Percentiles rank a stretch among this genome's conserved stretches.
Conservation (phyloP, 2,329 filamentous ascomycete genomes). For the Claviceps citrina region DNA sequence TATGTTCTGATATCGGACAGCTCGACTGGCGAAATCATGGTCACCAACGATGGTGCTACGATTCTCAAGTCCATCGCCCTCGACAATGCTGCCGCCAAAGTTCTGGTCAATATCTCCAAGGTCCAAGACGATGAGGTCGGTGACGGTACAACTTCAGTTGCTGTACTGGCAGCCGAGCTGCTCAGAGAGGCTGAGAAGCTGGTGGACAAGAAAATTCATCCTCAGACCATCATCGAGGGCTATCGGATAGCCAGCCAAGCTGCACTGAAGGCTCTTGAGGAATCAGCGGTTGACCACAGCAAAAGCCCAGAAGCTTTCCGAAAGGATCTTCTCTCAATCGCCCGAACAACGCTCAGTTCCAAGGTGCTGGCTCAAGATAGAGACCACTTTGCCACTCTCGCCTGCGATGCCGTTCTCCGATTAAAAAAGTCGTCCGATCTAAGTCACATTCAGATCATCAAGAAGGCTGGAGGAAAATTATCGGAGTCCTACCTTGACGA, state of each 20-base stretch:
- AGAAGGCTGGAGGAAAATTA: slow-evolving; percentile 95
- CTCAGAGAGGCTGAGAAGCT: slow-evolving; percentile 93
- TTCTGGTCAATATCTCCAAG: slow-evolving; percentile 97
- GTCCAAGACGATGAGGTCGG: slow-evolving; percentile 98
- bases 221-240: slow-evolving; percentile 97
- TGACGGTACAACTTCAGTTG: slow-evolving; percentile 95
- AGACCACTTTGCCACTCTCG: slow-evolving; percentile 77
- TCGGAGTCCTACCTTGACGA: slow-evolving; percentile 96
- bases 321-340: slow-evolving; percentile 79
- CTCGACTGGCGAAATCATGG: slow-evolving; percentile 92
- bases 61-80: slow-evolving; percentile 97
- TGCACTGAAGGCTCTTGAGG: slow-evolving; percentile 69
- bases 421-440: slow-evolving; percentile 84
- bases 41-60: slow-evolving; percentile 96
- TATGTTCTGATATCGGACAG: slow-evolving; percentile 26
- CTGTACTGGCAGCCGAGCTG: slow-evolving; percentile 86
- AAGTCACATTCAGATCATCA: slow-evolving; percentile 97
- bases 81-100: slow-evolving; percentile 95
- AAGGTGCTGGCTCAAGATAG: slow-evolving; percentile 93
- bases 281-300: slow-evolving; percentile 79
- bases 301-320: slow-evolving; percentile 69
- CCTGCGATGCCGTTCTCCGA: slow-evolving; percentile 79
- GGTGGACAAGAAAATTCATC: slow-evolving; percentile 96
- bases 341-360: slow-evolving; percentile 87
- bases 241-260: slow-evolving; percentile 93